Evolutionary conservation across 1,139 yeast genomes (phyloP), one percentile per base, ranked within the genome.

Genomic region (Suhomyces ambrosiae): DNA sequence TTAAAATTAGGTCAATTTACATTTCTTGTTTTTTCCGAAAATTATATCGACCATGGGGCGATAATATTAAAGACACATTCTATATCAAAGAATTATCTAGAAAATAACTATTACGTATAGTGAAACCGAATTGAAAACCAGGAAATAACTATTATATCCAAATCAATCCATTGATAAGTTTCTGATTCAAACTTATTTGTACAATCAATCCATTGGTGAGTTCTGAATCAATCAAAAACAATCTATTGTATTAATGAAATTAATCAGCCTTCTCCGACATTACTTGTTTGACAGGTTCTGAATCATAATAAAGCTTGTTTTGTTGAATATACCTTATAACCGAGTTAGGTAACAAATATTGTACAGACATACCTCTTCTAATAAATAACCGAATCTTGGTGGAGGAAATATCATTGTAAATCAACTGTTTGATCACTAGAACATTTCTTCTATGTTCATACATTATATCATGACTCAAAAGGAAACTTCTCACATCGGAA

Each of bases 331-430:
- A 92, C 50, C 97, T 74, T 41, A 94, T 92, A 32, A 94, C 98
- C 27, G 94, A 82, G 60, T 92, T 92, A 1, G 99, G 99, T 47
- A 92, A 70, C 46, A 92, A 69, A 57, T 92, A 92, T 58, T 92
- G 98, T 16, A 92, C 97, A 44, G 95, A 84, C 98, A 94, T 92
- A 10, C 95, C 95, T 50, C 98, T 76, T 54, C 98, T 76, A 30
- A 92, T 80, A 52, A 92, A 92, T 46, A 92, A 73, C 38, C 99
- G 73, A 34, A 92, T 96, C 61, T 92, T 92, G 1, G 99, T 92
- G 3, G 97, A 89, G 16, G 92, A 82, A 52, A 92, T 94, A 65
- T 92, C 98, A 61, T 92, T 92, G 67, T 92, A 92, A 47, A 92
- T 94, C 59, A 92, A 76, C 65, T 92, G 99, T 57, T 90, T 92